A percentile compares a stretch with the other conserved stretches of the same genome.
phyloP scores from a whole-genome alignment of 495 filamentous ascomycete genomes.

The Penicillium malachiteum region DNA sequence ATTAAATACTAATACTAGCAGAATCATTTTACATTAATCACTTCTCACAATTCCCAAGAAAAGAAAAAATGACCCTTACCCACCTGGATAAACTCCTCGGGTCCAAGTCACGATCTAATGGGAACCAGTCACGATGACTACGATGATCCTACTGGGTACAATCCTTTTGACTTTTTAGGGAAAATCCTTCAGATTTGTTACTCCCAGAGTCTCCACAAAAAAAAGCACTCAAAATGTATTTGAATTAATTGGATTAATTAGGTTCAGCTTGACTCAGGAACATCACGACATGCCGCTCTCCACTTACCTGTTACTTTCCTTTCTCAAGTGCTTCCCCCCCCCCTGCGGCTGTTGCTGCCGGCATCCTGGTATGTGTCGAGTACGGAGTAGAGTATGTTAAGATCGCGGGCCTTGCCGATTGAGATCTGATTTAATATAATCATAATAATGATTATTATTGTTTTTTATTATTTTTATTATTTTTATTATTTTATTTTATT shows the following conservation, averaged over 20 bases:
- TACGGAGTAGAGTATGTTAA: not conserved
- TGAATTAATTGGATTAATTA: constrained; percentile 26
- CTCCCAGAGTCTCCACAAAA: constrained; percentile 7
- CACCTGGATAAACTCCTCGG: too few relatives aligned
- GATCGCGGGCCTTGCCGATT: constrained; percentile 7
- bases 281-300: constrained; percentile 18
- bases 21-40: too few relatives aligned
- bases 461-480: not conserved
- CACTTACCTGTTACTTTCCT: constrained; percentile 8
- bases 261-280: constrained; percentile 29
- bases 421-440: not conserved
- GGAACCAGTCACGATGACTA: constrained; percentile 19
- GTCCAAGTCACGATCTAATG: constrained; percentile 19
- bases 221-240: constrained; percentile 23
- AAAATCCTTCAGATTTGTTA: constrained; percentile 3
- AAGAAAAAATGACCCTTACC: too few relatives aligned
- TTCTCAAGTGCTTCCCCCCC: constrained; percentile 6
- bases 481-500: not conserved
- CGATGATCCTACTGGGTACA: not conserved
- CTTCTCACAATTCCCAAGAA: too few relatives aligned
- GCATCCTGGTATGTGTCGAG: constrained; percentile 10
- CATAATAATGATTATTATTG: not conserved
- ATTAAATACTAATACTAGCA: too few relatives aligned
- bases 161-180: constrained; percentile 13
- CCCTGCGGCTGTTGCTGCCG: constrained; percentile 19